Evolutionary conservation across 495 filamentous ascomycete genomes (phyloP).

Genomic region (Cercophora newfieldiana): DNA sequence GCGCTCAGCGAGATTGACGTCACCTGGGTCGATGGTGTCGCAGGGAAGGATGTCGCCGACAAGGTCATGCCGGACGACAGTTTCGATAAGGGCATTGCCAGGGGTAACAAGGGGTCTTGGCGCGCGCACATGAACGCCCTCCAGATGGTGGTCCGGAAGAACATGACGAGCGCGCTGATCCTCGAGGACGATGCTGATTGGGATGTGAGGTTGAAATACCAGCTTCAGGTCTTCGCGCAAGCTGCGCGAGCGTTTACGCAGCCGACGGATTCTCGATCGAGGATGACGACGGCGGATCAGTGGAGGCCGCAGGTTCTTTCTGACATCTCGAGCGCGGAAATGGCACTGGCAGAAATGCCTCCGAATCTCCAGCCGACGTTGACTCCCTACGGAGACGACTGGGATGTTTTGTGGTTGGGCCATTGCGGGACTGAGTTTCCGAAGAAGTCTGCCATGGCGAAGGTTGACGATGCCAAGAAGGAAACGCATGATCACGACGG

Average conservation of each 20-base stretch:
- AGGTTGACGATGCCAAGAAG: neutral
- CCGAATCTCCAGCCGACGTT: neutral
- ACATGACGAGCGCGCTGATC: conserved; percentile 46
- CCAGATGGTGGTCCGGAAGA: conserved; percentile 36
- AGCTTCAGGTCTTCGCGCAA: conserved; percentile 42
- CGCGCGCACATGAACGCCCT: conserved; percentile 49
- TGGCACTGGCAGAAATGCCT: neutral
- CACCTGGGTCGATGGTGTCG: conserved; percentile 56
- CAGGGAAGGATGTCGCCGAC: conserved; percentile 42
- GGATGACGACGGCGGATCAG: conserved; percentile 11
- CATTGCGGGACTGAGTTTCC: conserved; percentile 51
- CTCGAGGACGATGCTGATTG: conserved; percentile 55
- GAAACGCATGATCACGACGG: neutral
- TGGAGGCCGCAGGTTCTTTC: neutral
- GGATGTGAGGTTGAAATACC: conserved; percentile 47
- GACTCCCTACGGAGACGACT: conserved; percentile 44
- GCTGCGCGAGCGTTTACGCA: conserved; percentile 36
- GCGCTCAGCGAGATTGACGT: conserved; percentile 53
- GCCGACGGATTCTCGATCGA: neutral
- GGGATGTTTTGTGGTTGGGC: conserved; percentile 55
- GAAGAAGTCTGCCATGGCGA: neutral
- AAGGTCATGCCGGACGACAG: conserved; percentile 32
- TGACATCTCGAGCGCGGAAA: neutral
- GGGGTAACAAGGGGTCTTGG: conserved; percentile 48
- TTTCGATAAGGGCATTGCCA: conserved; percentile 20